Evolutionary conservation across 2,329 filamentous ascomycete species (phyloP), one percentile per base, ranked within the genome.

Genomic region (Huntiella bhutanensis): DNA sequence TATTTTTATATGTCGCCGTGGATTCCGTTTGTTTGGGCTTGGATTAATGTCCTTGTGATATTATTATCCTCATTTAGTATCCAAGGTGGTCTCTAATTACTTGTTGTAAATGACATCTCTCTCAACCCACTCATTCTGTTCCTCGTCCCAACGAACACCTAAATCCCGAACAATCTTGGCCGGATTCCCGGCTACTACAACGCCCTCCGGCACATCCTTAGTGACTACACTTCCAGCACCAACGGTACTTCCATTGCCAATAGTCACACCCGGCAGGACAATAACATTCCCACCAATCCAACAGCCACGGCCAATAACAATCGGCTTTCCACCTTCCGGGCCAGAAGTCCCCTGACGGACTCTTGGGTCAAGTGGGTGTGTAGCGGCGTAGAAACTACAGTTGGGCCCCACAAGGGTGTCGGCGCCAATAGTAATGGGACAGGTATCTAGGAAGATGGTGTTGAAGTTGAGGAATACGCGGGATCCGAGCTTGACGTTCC

Each of bases 1-100:
- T 84, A 80, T 61, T 93, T 88, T 58, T 70, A 77, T 55, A 91
- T 94, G 85, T 88, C 85, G 40, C 94, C 87, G 0, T 94, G 86
- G 86, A 82, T 93, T 44, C 87, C 87, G 0, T 81, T 91, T 56
- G 72, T 87, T 16, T 94, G 87, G 87, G 83, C 77, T 1, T 71
- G 83, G 57, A 80, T 88, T 59, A 93, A 85, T 59, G 77, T 88
- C 7, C 60, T 94, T 41, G 71, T 92, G 28, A 66, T 95, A 40
- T 76, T 94, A 43, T 67, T 93, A 51, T 91, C 85, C 4, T 91
- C 84, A 3, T 94, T 94, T 59, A 83, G 85, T n/a, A 87, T 93
- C 44, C 85, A 92, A 58, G 85, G 86, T 42, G 86, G 83, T 35
- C 68, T 94, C 51, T 94, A 62, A 75, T 33, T 28, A 19, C 5